Evolutionary conservation across 495 filamentous ascomycete species (phyloP).

Genomic region (Talaromyces nanjingensis): DNA sequence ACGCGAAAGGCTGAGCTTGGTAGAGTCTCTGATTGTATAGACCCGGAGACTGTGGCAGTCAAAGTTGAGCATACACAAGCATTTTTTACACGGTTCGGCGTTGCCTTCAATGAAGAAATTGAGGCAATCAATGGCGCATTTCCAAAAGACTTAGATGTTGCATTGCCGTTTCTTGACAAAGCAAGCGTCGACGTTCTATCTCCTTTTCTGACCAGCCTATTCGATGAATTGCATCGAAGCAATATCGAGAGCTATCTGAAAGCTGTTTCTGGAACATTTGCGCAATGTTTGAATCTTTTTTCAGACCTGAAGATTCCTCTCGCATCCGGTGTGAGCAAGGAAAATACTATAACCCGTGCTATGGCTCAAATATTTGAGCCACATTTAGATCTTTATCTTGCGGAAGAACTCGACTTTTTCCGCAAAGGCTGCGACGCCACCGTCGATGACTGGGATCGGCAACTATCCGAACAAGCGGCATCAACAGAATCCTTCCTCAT

Average conservation of each 20-base stretch:
- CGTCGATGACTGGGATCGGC: conserved; percentile 82
- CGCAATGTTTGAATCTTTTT: conserved; percentile 71
- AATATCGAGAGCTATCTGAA: conserved; percentile 75
- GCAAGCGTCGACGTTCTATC: conserved; percentile 77
- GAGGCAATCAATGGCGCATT: conserved; percentile 78
- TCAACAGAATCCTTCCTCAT: conserved; percentile 90
- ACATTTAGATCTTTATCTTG: conserved; percentile 86
- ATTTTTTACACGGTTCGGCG: conserved; percentile 71
- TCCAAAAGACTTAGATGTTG: conserved; percentile 64
- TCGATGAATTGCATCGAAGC: conserved; percentile 80
- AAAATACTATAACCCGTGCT: conserved; percentile 49
- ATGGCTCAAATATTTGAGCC: conserved; percentile 74
- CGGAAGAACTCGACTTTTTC: conserved; percentile 87
- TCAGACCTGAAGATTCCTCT: conserved; percentile 59
- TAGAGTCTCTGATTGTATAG: conserved; percentile 76
- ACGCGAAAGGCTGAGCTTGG: conserved; percentile 64
- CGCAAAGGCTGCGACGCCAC: conserved; percentile 64
- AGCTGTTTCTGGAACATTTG: conserved; percentile 80
- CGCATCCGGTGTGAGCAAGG: conserved; percentile 47
- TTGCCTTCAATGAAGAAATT: conserved; percentile 78
- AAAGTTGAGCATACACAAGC: conserved; percentile 68
- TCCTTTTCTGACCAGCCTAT: conserved; percentile 78
- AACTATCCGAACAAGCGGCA: conserved; percentile 83
- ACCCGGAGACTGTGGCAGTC: conserved; percentile 49
- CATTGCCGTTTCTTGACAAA: conserved; percentile 72